These are phyloP conservation scores for Pleurotus tuber-regium DNA, from an alignment of 768 basidiomycete genomes.

Conservation along the genomic window DNA sequence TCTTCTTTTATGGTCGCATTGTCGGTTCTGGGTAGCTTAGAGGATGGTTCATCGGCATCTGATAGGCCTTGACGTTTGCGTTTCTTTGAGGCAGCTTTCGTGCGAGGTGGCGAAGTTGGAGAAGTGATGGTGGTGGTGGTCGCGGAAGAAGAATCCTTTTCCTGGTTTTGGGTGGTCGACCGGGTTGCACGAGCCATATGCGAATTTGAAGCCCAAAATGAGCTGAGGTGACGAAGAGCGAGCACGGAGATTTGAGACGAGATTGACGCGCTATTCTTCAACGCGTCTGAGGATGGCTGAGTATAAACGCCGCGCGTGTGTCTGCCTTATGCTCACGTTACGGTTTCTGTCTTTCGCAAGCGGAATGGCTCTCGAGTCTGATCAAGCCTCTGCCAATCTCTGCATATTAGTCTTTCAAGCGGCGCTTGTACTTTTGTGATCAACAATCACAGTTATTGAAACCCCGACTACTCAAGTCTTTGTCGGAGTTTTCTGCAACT, in stretches of 20 bases:
- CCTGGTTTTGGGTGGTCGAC: slow-evolving; percentile 38
- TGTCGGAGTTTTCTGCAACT: not conserved
- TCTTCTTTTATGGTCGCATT: slow-evolving; percentile 11
- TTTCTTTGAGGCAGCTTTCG: slow-evolving; percentile 48
- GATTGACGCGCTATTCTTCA: slow-evolving; percentile 6
- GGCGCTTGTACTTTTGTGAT: not conserved
- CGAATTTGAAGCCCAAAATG: not conserved
- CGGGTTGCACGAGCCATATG: slow-evolving; percentile 79
- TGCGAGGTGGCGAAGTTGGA: slow-evolving; percentile 17
- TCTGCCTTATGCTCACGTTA: not conserved
- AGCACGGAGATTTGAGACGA: not conserved
- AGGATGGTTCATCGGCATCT: slow-evolving; percentile 46
- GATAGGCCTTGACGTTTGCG: slow-evolving; percentile 57
- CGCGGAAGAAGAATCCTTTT: slow-evolving; percentile 31
- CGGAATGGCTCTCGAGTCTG: not conserved
- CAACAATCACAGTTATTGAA: not conserved
- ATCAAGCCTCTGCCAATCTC: not conserved
- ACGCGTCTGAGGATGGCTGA: slow-evolving; percentile 4
- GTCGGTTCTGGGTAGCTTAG: slow-evolving; percentile 48
- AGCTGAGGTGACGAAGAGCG: slow-evolving; percentile 15
- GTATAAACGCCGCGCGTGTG: slow-evolving; percentile 9
- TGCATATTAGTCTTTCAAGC: not conserved
- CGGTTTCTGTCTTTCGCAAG: not conserved
- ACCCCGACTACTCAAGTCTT: not conserved
- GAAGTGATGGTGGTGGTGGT: slow-evolving; percentile 21